Base-by-base conservation (phyloP, 257 asterid genomes). In the Perilla frutescens region DNA sequence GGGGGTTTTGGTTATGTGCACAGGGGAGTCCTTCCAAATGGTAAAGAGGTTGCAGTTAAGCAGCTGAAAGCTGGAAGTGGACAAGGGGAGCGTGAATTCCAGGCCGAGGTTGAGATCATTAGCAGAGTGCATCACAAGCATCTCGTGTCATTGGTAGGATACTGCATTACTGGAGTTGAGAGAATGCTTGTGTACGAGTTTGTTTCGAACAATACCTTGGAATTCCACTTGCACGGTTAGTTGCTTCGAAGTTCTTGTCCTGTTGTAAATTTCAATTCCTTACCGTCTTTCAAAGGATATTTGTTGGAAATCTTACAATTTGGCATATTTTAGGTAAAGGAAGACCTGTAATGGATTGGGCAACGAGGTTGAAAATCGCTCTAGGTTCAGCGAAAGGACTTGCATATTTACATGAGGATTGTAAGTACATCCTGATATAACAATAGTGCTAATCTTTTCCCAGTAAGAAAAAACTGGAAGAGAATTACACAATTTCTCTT, bases 1-100 rank as follows among this genome's bases (percentile, higher is more conserved):
- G 99, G 99, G 50, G 99, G 97, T 55, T 94, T 94, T 54, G 99
- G 99, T 14, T 94, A 87, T 69, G 99, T 94, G 66, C 97, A 94
- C 32, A 83, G 80, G 76, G 99, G 99, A 43, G 73, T 94, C 48
- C 92, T 94, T 62, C 93, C 98, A 6, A 88, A 83, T 26, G 97
- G 97, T 12, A 94, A 85, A 79, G 98, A 90, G 79, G 92, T 94
- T 7, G 99, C 99, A 0, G 84, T 94, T 54, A 94, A 91, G 79
- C 89, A 87, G 82, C 86, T 91, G 0, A 91, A 94, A 81, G 93
- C 89, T n/a, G 99, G 96, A 29, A 94, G 98, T 65, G 96, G 96
- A 43, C 98, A 91, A 68, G 98, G 98, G 40, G 98, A 93, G 57
- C 88, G 96, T 4, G 97, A 93, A 48, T 93, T 93, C 74, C 96